These are phyloP conservation scores for Aspergillus nidulans DNA, from an alignment of 495 filamentous ascomycete species.

Conservation along the genomic window DNA sequence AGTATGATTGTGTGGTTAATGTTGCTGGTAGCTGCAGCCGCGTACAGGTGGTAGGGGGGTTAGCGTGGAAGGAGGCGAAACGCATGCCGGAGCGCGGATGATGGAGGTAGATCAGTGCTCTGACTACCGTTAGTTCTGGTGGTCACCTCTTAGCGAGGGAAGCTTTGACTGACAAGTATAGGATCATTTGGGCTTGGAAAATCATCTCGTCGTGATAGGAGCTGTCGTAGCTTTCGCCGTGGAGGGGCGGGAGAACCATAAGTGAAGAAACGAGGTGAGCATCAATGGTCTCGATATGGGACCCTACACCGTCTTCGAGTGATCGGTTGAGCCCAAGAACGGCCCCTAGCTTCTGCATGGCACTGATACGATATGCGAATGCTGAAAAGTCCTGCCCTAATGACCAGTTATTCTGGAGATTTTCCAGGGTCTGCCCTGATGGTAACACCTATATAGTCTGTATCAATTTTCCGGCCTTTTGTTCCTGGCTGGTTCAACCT, in stretches of 20 bases:
- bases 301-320: slow-evolving; percentile 12
- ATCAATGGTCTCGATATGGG: slow-evolving; percentile 48
- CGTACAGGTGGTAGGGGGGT: slow-evolving; percentile 19
- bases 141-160: neutral
- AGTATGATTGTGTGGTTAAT: neutral
- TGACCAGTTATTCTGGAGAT: slow-evolving; percentile 14
- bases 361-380: slow-evolving; percentile 38
- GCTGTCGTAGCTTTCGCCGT: slow-evolving; percentile 55
- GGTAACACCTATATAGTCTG: slow-evolving; percentile 1
- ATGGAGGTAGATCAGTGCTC: slow-evolving; percentile 67
- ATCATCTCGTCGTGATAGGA: slow-evolving; percentile 70
- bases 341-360: slow-evolving; percentile 58
- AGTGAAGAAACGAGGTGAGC: slow-evolving; percentile 63
- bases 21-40: slow-evolving; percentile 23
- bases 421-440: slow-evolving; percentile 6
- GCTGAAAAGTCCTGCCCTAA: slow-evolving; percentile 17
- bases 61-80: slow-evolving; percentile 19
- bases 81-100: slow-evolving; percentile 53
- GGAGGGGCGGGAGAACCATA: slow-evolving; percentile 60
- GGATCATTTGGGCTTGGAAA: slow-evolving; percentile 75
- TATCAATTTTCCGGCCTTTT: no score
- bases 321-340: slow-evolving; percentile 51
- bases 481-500: neutral
- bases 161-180: slow-evolving; percentile 17
- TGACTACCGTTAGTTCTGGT: neutral